These are phyloP conservation scores for Rutstroemia sp. DNA, from an alignment of 2,329 filamentous ascomycete species.

Conservation along the genomic window DNA sequence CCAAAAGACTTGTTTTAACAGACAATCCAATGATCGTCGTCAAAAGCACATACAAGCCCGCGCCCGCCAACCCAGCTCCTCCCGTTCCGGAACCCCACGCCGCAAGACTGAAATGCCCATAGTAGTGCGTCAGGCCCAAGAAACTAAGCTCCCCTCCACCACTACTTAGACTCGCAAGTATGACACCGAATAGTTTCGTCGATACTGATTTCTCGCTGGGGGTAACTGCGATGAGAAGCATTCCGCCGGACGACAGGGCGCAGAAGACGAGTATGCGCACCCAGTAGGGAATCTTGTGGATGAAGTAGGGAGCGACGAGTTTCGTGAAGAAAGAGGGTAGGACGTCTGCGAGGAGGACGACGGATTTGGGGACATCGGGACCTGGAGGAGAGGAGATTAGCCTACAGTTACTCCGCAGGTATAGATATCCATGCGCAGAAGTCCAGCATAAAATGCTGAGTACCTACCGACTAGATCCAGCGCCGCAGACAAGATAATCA, in stretches of 20 bases:
- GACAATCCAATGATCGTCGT: slow-evolving; percentile 73
- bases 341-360: slow-evolving; percentile 89
- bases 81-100: slow-evolving; percentile 92
- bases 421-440: background rate
- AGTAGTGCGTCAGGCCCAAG: slow-evolving; percentile 85
- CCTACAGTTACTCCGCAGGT: background rate
- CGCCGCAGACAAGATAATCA: slow-evolving; percentile 90
- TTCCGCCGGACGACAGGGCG: slow-evolving; percentile 68
- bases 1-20: slow-evolving; percentile 66
- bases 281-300: slow-evolving; percentile 77
- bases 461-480: slow-evolving; percentile 72
- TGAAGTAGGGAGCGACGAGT: slow-evolving; percentile 85
- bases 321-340: slow-evolving; percentile 85
- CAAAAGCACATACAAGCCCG: slow-evolving; percentile 78
- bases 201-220: slow-evolving; percentile 58
- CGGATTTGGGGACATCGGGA: slow-evolving; percentile 74
- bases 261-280: slow-evolving; percentile 69
- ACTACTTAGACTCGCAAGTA: slow-evolving; percentile 76
- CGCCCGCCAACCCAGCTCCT: slow-evolving; percentile 78
- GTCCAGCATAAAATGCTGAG: background rate
- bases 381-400: slow-evolving; percentile 29
- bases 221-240: slow-evolving; percentile 81
- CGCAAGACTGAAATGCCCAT: slow-evolving; percentile 78
- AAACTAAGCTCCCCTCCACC: slow-evolving; percentile 89
- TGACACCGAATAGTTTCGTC: slow-evolving; percentile 73